Evolutionary conservation across 495 filamentous ascomycete genomes (phyloP).

Genomic region (Chlorociboria aeruginascens): DNA sequence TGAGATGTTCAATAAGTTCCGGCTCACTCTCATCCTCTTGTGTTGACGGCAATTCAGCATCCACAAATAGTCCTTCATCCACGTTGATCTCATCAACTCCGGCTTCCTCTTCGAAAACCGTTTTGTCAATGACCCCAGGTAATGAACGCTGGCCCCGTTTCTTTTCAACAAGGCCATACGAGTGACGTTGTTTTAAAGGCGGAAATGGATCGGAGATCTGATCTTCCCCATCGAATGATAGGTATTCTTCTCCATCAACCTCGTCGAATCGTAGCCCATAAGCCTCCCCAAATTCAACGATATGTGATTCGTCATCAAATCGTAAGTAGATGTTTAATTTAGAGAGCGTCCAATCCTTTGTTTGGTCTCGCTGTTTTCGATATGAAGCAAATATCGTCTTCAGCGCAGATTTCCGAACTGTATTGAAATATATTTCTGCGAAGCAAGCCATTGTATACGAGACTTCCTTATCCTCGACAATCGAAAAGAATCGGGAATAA

Average conservation of each 20-base stretch:
- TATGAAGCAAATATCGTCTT: conserved; percentile 50
- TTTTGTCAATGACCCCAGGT: conserved; percentile 30
- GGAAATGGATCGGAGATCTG: conserved; percentile 23
- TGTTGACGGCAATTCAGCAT: not conserved
- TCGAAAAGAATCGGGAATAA: conserved; percentile 59
- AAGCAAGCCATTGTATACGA: conserved; percentile 92
- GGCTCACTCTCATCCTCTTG: not conserved
- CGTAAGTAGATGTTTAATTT: conserved; percentile 53
- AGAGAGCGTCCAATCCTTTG: conserved; percentile 61
- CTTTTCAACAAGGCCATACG: conserved; percentile 31
- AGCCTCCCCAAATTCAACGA: conserved; percentile 53
- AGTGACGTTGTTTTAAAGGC: conserved; percentile 30
- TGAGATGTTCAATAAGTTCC: not conserved
- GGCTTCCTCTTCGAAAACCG: conserved; percentile 21
- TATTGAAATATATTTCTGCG: conserved; percentile 80
- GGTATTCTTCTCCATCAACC: conserved; percentile 37
- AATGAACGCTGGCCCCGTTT: conserved; percentile 33
- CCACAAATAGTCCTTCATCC: conserved; percentile 11
- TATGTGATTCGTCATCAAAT: conserved; percentile 65
- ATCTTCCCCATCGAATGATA: conserved; percentile 26
- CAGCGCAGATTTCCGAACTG: conserved; percentile 65
- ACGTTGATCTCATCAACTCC: not conserved
- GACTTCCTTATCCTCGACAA: conserved; percentile 54
- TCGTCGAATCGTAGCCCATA: conserved; percentile 52
- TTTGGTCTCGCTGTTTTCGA: conserved; percentile 50